Evolutionary conservation across 1,139 yeast genomes (phyloP), one percentile per base, ranked within the genome.

Genomic region (Magnusiomyces suaveolens): DNA sequence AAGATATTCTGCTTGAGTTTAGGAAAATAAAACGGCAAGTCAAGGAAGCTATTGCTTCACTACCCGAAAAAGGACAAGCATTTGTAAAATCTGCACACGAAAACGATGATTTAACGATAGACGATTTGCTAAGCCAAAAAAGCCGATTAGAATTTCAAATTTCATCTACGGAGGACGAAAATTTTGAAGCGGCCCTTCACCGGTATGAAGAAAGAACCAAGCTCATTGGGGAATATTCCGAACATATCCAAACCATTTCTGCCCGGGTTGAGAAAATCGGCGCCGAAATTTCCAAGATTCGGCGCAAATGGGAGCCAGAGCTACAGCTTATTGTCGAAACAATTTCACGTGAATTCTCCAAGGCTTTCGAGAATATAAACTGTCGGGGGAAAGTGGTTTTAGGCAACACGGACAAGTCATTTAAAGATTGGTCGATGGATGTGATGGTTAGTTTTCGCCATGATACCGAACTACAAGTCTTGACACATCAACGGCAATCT

Each of bases 401-500:
- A 29, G 76, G 75, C 25, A 79, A 78, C 50, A 76, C 75, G 52
- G 75, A 74, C 1, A 46, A 52, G 14, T 71, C 79, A 52, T 88
- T 75, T 64, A 75, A 78, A 33, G 83, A 88, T 52, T 94, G 98
- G 97, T 80, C 82, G 60, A 71, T 94, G 52, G 87, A 87, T 60
- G 87, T 94, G 51, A 70, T 82, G 69, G 97, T 92, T 16, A 83
- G 88, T 61, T 94, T 92, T 68, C 77, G 98, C 64, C 87, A 84
- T 60, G 81, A 78, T 53, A 82, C 90, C 14, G 82, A 78, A 25
- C 70, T 86, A 58, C 83, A 83, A 60, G 78, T 81, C 25, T 75
- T 92, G 53, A 92, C 88, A 63, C 82, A 88, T 33, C 92, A 86
- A 59, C 82, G 94, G 1, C 98, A 94, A 69, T 88, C 97, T 0